phyloP scores from a whole-genome alignment of 768 basidiomycete species.

The Suillus occidentalis region DNA sequence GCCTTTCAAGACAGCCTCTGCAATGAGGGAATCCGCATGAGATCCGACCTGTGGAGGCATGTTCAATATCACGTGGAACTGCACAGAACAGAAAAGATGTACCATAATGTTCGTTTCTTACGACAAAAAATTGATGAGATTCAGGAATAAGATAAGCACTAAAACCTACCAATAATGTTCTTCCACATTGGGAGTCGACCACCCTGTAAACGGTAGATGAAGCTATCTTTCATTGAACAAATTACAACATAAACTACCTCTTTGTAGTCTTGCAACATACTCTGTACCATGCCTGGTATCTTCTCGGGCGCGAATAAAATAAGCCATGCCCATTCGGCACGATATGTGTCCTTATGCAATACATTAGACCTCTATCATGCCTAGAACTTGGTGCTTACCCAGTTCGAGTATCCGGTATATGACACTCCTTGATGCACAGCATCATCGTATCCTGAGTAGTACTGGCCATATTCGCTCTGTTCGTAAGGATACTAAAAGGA shows the following conservation, averaged over 20 bases:
- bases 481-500: constrained; percentile 70
- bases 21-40: constrained; percentile 76
- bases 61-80: background rate
- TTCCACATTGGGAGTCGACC: constrained; percentile 94
- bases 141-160: background rate
- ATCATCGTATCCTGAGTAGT: constrained; percentile 80
- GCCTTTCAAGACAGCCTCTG: constrained; percentile 70
- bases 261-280: constrained; percentile 78
- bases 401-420: constrained; percentile 80
- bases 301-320: constrained; percentile 77
- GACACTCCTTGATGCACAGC: constrained; percentile 61
- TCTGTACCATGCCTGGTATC: constrained; percentile 71
- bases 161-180: constrained; percentile 61
- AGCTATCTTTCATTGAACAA: constrained; percentile 3
- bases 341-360: constrained; percentile 65
- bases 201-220: constrained; percentile 36
- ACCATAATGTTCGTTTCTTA: constrained; percentile 85
- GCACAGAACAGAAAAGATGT: background rate
- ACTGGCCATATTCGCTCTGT: constrained; percentile 60
- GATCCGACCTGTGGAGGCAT: constrained; percentile 59
- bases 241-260: constrained; percentile 41
- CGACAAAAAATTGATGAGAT: background rate
- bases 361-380: background rate
- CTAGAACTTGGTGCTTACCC: constrained; percentile 45
- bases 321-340: constrained; percentile 78